phyloP scores from a whole-genome alignment of 768 basidiomycete species.

The Boletus sp. region DNA sequence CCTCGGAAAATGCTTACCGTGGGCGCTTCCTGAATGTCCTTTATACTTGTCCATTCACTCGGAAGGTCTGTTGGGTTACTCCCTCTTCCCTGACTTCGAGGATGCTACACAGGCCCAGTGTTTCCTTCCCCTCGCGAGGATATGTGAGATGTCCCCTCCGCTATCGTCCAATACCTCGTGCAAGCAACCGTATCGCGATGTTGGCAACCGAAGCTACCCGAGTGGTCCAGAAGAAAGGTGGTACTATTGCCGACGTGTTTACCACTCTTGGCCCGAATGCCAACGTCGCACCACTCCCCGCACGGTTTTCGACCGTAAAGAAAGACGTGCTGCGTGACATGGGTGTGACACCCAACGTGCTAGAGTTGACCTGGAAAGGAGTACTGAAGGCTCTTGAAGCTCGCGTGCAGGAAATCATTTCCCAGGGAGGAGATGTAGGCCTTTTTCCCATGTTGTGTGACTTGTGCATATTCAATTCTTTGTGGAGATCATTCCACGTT shows the following conservation, averaged over 20 bases:
- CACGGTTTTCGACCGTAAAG: conserved; percentile 61
- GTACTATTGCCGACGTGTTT: conserved; percentile 47
- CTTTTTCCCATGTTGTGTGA: background rate
- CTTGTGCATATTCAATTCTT: background rate
- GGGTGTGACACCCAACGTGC: conserved; percentile 8
- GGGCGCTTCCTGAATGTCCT: too few species aligned
- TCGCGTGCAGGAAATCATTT: conserved; percentile 46
- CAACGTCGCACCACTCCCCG: conserved; percentile 42
- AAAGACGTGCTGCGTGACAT: conserved; percentile 45
- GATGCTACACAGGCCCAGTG: background rate
- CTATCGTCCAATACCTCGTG: background rate
- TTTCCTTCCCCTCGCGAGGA: background rate
- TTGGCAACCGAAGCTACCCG: conserved; percentile 12
- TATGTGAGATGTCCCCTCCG: background rate
- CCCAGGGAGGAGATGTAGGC: conserved; percentile 45
- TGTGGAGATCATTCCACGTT: conserved; percentile 48
- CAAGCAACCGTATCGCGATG: background rate
- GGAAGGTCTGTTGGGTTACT: background rate
- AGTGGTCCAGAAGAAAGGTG: conserved; percentile 23
- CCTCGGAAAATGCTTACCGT: background rate
- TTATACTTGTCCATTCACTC: background rate
- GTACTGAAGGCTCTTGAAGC: conserved; percentile 48
- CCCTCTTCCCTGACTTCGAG: background rate
- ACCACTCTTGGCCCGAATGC: conserved; percentile 40
- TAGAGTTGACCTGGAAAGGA: conserved; percentile 52